Base-by-base conservation (phyloP, 2,329 filamentous ascomycete species). In the Diaporthe aspalathi region DNA sequence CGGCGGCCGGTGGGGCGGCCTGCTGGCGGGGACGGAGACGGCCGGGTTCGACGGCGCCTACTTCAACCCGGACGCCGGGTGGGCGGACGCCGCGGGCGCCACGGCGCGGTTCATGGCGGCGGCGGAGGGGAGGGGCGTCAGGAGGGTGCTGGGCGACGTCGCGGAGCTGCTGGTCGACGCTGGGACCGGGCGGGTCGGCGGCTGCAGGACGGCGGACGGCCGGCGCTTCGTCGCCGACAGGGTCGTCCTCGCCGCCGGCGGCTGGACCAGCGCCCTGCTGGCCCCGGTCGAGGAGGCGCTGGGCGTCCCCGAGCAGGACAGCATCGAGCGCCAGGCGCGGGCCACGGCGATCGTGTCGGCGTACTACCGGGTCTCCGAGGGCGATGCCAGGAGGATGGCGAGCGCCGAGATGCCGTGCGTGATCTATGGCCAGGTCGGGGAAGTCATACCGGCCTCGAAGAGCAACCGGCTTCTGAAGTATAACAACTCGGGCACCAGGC, bases 281-380 rank as follows among this genome's bases (percentile, higher is more conserved):
- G 35, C 60, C 5, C 68, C 68, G 16, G 50, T 67, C 11, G 68
- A 66, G 50, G 60, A 57, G n/a, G 43, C 50, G 40, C 32, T 67
- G 50, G 38, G 68, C 6, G 27, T 70, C 3, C 16, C 35, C n/a
- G 57, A 66, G 60, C 5, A 57, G 52, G 60, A 70, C 22, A 43
- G 68, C 50, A 20, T 68, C 29, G 70, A 68, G 47, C 63, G 54
- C 3, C 70, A 68, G 53, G 53, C 63, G 12, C 70, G 54, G 54
- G 45, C 70, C 17, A 68, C 54, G 20, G 70, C 70, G 8, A 54
- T 62, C 32, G 63, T 71, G 54, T 68, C 63, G 29, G 63, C 63
- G 17, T 71, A 53, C 20, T 71, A 62, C 11, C 45, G 54, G 12
- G 22, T 62, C 17, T 17, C 43, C 29, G 47, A 54, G n/a, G 3